Conservation (phyloP, 306 rosid genomes). For the Gleditsia sinensis region DNA sequence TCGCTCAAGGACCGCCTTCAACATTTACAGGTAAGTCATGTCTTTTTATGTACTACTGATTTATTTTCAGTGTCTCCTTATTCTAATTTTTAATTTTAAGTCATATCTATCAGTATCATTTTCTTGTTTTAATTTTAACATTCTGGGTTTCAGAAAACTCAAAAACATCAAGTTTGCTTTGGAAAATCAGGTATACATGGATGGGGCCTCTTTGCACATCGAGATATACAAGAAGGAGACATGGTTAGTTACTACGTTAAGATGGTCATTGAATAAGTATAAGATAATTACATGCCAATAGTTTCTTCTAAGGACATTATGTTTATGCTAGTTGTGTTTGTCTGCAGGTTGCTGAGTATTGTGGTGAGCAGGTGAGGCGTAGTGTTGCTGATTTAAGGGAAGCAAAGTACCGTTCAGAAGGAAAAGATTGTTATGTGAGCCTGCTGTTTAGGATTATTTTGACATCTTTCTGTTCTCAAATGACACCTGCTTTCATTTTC, state of each 20-base stretch:
- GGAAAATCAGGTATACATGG: constrained; percentile 95
- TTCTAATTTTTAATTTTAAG: constrained; percentile 10
- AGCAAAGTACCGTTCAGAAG: constrained; percentile 64
- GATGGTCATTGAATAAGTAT: constrained; percentile 13
- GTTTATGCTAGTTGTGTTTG: constrained; percentile 15
- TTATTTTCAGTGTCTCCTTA: constrained; percentile 8
- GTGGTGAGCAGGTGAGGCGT: constrained; percentile 85
- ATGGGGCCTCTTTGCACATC: constrained; percentile 97
- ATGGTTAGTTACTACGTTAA: constrained; percentile 58
- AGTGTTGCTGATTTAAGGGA: constrained; percentile 89
- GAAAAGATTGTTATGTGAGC: constrained; percentile 97
- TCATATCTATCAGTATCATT: not conserved
- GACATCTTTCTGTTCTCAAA: not conserved
- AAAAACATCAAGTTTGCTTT: constrained; percentile 67
- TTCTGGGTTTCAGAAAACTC: constrained; percentile 68
- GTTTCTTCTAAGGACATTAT: constrained; percentile 11
- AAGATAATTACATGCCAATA: not conserved
- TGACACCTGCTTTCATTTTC: constrained; percentile 22
- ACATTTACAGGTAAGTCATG: constrained; percentile 64
- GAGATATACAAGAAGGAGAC: constrained; percentile 89
- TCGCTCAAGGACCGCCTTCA: constrained; percentile 76
- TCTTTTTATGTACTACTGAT: constrained; percentile 15
- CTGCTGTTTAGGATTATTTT: constrained; percentile 11
- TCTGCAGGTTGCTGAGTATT: constrained; percentile 86
- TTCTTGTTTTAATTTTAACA: constrained; percentile 3